phyloP scores from a whole-genome alignment of 805 yeast species.

The Ogataea polymorpha region DNA sequence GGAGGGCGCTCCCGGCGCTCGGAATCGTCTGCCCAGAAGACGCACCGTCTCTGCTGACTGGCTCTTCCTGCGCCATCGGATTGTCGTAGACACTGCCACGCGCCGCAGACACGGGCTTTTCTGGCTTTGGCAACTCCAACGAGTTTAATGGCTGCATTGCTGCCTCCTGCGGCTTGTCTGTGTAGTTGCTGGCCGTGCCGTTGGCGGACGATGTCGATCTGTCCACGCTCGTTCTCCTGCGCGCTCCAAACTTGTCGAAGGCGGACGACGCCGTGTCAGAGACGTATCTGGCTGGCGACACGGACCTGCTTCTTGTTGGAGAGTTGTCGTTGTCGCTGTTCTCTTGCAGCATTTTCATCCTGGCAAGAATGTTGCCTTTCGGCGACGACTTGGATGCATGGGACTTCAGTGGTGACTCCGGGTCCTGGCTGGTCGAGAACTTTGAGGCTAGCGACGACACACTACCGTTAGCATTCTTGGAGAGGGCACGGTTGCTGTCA shows the following conservation, averaged over 20 bases:
- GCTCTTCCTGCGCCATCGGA: conserved; percentile 11
- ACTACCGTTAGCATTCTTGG: conserved; percentile 19
- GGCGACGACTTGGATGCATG: conserved; percentile 21
- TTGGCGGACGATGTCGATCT: conserved; percentile 6
- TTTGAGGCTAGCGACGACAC: conserved; percentile 32
- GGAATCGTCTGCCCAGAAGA: conserved; percentile 18
- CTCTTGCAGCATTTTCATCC: conserved; percentile 28
- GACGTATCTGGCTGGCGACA: conserved; percentile 20
- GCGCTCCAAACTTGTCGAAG: conserved; percentile 32
- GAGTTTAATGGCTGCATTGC: neutral
- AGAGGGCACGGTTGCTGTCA: neutral
- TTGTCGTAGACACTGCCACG: conserved; percentile 10
- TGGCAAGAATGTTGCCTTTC: conserved; percentile 21
- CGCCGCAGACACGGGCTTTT: neutral
- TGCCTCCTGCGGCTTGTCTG: neutral
- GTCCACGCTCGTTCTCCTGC: conserved; percentile 20
- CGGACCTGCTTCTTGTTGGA: conserved; percentile 16
- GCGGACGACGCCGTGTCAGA: conserved; percentile 19
- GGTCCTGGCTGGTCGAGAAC: conserved; percentile 23
- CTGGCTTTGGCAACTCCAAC: neutral
- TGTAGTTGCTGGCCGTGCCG: neutral
- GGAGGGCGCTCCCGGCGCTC: conserved; percentile 24
- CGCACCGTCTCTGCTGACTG: neutral
- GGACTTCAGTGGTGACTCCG: conserved; percentile 12
- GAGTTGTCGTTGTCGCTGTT: conserved; percentile 7